Evolutionary conservation across 441 rosid species (phyloP).

Genomic region (Bocquillonia castaneifolia): DNA sequence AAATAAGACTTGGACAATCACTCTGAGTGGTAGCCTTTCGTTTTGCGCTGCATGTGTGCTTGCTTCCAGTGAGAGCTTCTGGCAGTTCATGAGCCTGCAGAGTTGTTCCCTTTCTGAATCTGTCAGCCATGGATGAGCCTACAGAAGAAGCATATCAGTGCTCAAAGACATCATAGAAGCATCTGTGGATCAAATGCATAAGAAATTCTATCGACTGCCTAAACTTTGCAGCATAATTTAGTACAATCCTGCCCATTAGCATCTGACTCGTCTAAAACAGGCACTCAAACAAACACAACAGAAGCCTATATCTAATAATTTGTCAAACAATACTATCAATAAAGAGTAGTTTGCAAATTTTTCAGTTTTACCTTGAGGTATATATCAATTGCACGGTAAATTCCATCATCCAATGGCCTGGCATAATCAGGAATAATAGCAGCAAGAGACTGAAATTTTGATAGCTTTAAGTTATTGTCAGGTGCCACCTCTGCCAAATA

Average conservation of each 20-base stretch:
- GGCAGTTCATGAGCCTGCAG: constrained; percentile 78
- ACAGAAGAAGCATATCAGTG: constrained; percentile 13
- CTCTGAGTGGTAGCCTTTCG: constrained; percentile 83
- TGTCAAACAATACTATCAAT: too few species aligned
- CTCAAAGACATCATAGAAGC: neutral
- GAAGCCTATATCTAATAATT: neutral
- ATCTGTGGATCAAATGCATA: neutral
- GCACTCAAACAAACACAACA: neutral
- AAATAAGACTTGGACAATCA: constrained; percentile 82
- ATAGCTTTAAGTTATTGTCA: constrained; percentile 71
- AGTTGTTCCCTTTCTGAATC: constrained; percentile 78
- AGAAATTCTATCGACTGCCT: too few species aligned
- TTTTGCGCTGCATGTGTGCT: constrained; percentile 94
- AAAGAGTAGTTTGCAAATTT: neutral
- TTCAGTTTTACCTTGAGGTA: constrained; percentile 58
- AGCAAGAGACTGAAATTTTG: constrained; percentile 73
- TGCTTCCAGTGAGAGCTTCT: constrained; percentile 88
- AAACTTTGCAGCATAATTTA: neutral
- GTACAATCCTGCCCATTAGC: neutral
- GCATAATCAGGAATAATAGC: constrained; percentile 70
- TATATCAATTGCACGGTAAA: constrained; percentile 85
- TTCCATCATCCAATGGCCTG: constrained; percentile 77
- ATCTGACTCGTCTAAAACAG: neutral
- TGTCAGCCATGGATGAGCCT: constrained; percentile 93
- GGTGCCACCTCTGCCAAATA: constrained; percentile 91